These are phyloP conservation scores for Isoetes taiwanensis DNA, from an alignment of 75 land plant species.

Conservation along the genomic window DNA sequence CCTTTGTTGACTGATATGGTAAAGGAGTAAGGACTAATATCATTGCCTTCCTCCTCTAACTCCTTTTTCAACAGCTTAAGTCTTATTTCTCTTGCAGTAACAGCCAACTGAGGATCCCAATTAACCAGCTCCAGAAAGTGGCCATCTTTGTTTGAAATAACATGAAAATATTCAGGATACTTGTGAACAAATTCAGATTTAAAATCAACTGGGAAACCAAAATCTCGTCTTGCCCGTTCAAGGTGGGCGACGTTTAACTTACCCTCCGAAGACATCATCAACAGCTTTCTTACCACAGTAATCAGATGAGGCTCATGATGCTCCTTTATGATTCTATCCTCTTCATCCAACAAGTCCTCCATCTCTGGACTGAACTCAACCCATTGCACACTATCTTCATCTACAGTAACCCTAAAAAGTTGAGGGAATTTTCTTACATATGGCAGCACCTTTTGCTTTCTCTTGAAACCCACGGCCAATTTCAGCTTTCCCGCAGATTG, in stretches of 20 bases:
- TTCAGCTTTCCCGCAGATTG: no score
- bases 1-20: conserved; percentile 53
- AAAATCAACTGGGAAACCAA: conserved; percentile 68
- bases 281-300: conserved; percentile 29
- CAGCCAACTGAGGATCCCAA: conserved; percentile 20
- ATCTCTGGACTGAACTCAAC: no score
- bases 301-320: background rate
- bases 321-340: conserved; percentile 1
- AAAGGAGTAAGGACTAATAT: conserved; percentile 35
- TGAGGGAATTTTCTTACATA: no score
- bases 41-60: conserved; percentile 28
- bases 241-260: conserved; percentile 43
- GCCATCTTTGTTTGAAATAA: conserved; percentile 30
- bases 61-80: no score
- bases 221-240: conserved; percentile 31
- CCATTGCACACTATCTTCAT: no score
- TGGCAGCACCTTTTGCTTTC: no score
- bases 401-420: no score
- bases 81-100: conserved; percentile 35
- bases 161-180: conserved; percentile 40
- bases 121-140: conserved; percentile 31
- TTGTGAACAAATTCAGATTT: conserved; percentile 40
- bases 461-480: no score
- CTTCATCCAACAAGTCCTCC: background rate
- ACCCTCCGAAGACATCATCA: conserved; percentile 42